A percentile compares a stretch with the other conserved stretches of the same genome.
phyloP scores from a whole-genome alignment of 805 yeast genomes.

The Spathaspora hagerdaliae region DNA sequence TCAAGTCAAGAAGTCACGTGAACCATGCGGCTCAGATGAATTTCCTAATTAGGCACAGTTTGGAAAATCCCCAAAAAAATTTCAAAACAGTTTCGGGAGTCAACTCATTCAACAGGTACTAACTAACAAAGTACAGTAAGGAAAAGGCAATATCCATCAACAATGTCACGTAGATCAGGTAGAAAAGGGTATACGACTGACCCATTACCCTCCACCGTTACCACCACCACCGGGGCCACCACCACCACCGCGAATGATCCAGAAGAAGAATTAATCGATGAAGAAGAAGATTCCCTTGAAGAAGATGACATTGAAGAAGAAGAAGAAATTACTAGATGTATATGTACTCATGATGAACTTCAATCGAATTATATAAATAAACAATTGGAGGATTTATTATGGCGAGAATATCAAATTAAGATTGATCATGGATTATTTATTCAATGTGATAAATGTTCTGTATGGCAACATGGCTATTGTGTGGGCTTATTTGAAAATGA shows the following conservation, averaged over 20 bases:
- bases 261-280: background rate
- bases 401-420: constrained; percentile 31
- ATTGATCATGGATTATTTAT: constrained; percentile 63
- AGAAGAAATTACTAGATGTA: constrained; percentile 40
- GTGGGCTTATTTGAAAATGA: constrained; percentile 76
- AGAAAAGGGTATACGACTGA: constrained; percentile 16
- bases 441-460: constrained; percentile 87
- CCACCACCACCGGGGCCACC: constrained; percentile 1
- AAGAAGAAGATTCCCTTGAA: background rate
- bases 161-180: constrained; percentile 29
- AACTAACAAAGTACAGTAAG: no score
- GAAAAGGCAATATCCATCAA: no score
- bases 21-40: no score
- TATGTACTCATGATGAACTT: constrained; percentile 39
- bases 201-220: constrained; percentile 13
- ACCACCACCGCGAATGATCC: background rate
- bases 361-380: constrained; percentile 19
- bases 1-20: no score
- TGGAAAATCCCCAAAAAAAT: no score
- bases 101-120: no score
- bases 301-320: constrained; percentile 13
- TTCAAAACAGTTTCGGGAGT: no score
- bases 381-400: constrained; percentile 20
- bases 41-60: no score
- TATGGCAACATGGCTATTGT: constrained; percentile 98